Base-by-base conservation (phyloP, 129 eudicot genomes). In the Pseudognaphalium luteoalbum region DNA sequence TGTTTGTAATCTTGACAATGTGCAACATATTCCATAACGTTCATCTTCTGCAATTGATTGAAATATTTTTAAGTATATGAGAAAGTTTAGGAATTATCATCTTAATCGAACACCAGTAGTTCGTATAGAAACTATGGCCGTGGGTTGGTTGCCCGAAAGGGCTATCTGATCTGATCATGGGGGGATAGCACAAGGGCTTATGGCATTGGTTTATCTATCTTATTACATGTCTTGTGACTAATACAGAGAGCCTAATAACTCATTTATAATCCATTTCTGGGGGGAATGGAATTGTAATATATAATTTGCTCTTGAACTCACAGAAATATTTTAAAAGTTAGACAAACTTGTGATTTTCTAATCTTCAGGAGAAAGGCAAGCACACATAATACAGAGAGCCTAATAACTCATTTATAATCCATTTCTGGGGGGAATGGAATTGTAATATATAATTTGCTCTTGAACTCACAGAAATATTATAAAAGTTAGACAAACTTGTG, bases 341-440 rank as follows among this genome's bases (percentile, higher is more conserved):
- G 14, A 44, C 39, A 0, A 35, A n/a, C 30, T 67, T n/a, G 20
- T 28, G 51, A 11, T 22, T 60, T 20, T 17, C 20, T 56, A 54
- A 76, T 79, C 66, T 67, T 76, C 91, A 91, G 99, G 97, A 70
- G 88, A 86, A 78, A 89, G 96, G 83, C 92, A 91, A 82, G 89
- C 95, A 52, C 89, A 88, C 71, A 91, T 91, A n/a, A n/a, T n/a
- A n/a, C n/a, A n/a, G n/a, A n/a, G n/a, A 32, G 6, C 73, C 66
- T 52, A 66, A 66, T 64, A 33, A 22, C 50, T 65, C 8, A 41
- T 44, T 51, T 34, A 50, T 30, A 63, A 64, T 64, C 19, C 50
- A 33, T 32, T n/a, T 65, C 16, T 25, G 39, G 6, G 12, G 67
- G 39, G 37, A 76, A 56, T 41, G 41, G 41, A 33, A 42, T 34